Conservation (phyloP, 2,329 filamentous ascomycete genomes). For the Microsporum canis region DNA sequence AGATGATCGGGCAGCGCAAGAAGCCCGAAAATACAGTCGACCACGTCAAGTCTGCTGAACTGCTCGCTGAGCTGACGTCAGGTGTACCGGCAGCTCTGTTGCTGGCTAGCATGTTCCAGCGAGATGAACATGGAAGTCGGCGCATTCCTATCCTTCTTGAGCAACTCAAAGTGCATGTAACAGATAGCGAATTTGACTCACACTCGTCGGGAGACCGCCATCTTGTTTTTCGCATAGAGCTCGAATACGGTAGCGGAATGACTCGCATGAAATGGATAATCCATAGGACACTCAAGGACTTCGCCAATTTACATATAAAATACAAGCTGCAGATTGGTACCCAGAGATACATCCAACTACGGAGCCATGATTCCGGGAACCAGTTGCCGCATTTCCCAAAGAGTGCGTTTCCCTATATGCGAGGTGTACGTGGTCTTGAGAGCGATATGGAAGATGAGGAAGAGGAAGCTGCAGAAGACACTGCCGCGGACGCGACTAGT, state of each 20-base stretch:
- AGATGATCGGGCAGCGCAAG: constrained; percentile 61
- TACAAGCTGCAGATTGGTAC: constrained; percentile 82
- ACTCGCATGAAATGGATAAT: constrained; percentile 97
- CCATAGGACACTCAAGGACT: constrained; percentile 74
- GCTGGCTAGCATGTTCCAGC: constrained; percentile 92
- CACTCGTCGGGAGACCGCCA: constrained; percentile 51
- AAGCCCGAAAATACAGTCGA: constrained; percentile 75
- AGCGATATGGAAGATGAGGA: constrained; percentile 66
- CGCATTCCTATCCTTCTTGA: constrained; percentile 90
- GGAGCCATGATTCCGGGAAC: constrained; percentile 55
- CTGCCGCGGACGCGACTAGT: constrained; percentile 53
- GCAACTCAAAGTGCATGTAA: constrained; percentile 80
- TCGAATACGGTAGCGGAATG: constrained; percentile 91
- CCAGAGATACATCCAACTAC: constrained; percentile 66
- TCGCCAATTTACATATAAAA: constrained; percentile 82
- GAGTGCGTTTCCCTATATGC: constrained; percentile 79
- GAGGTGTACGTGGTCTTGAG: constrained; percentile 66
- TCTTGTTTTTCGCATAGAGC: constrained; percentile 76
- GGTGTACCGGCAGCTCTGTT: constrained; percentile 89
- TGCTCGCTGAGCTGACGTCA: constrained; percentile 89
- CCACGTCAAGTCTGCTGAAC: constrained; percentile 86
- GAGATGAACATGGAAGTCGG: constrained; percentile 91
- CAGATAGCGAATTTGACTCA: constrained; percentile 61
- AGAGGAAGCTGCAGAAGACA: constrained; percentile 38
- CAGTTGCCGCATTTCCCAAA: constrained; percentile 85